phyloP scores from a whole-genome alignment of 2,329 filamentous ascomycete genomes.

The Lecanicillium sp. region DNA sequence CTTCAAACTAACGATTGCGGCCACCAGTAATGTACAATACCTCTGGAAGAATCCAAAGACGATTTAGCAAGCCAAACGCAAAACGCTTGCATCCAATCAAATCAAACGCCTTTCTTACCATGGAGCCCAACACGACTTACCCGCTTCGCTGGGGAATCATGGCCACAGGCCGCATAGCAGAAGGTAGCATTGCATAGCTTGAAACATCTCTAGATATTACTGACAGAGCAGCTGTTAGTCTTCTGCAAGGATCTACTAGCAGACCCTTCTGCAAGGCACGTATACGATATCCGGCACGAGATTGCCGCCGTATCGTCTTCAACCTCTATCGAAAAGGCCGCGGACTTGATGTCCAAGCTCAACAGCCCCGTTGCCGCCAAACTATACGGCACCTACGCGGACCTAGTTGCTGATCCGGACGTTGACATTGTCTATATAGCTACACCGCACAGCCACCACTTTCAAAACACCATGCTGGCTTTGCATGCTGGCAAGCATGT shows the following conservation, averaged over 20 bases:
- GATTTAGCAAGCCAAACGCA: too few species aligned
- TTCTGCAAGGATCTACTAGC: slow-evolving; percentile 73
- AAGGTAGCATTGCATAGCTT: too few species aligned
- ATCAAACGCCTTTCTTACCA: too few species aligned
- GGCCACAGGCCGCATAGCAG: slow-evolving; percentile 50
- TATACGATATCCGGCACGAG: slow-evolving; percentile 65
- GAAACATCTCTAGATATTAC: too few species aligned
- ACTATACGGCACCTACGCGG: slow-evolving; percentile 72
- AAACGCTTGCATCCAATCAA: too few species aligned
- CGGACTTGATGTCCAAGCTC: slow-evolving; percentile 62
- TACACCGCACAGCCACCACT: slow-evolving; percentile 87
- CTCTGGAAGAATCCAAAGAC: too few species aligned
- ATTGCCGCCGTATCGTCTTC: slow-evolving; percentile 76
- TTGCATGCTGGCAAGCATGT: slow-evolving; percentile 79
- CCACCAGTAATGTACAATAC: too few species aligned
- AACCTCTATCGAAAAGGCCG: slow-evolving; percentile 58
- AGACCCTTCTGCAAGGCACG: slow-evolving; percentile 62
- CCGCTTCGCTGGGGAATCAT: slow-evolving; percentile 44
- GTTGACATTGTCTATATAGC: slow-evolving; percentile 84
- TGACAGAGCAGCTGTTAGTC: slow-evolving; percentile 23
- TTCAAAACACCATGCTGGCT: slow-evolving; percentile 77
- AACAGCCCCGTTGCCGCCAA: slow-evolving; percentile 57
- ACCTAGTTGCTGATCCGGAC: slow-evolving; percentile 68
- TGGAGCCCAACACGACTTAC: too few species aligned
- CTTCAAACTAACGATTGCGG: too few species aligned